phyloP scores from a whole-genome alignment of 2,329 filamentous ascomycete species.

The Venturia nashicola region DNA sequence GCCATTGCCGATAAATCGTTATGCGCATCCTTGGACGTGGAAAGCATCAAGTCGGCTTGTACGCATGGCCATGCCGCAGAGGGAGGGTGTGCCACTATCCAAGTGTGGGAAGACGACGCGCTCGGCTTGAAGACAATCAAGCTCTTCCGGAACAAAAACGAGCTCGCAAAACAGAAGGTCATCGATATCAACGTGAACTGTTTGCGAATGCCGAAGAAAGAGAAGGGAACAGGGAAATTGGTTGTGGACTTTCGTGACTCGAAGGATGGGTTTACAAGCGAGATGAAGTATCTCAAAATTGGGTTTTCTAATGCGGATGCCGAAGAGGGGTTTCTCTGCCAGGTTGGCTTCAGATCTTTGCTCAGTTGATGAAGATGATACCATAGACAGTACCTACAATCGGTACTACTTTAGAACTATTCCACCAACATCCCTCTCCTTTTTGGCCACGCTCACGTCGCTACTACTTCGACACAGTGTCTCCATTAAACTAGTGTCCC shows the following conservation, averaged over 20 bases:
- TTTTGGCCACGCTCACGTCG: too few relatives aligned
- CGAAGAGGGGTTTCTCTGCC: conserved; percentile 3
- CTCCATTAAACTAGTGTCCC: too few relatives aligned
- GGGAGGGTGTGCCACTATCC: conserved; percentile 5
- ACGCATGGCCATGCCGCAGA: conserved; percentile 9
- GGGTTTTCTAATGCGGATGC: conserved; percentile 4
- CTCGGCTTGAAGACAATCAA: not conserved
- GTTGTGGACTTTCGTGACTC: conserved; percentile 5
- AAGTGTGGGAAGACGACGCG: conserved; percentile 6
- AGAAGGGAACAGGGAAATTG: conserved; percentile 4
- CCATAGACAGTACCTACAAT: not conserved
- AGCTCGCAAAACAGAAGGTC: not conserved
- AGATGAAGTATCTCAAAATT: conserved; percentile 10
- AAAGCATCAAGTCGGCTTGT: conserved; percentile 8
- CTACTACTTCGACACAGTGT: too few relatives aligned
- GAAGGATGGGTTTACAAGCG: conserved; percentile 2
- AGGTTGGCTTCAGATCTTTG: conserved; percentile 2
- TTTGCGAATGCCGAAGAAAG: conserved; percentile 3
- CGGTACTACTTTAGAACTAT: not conserved
- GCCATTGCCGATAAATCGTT: conserved; percentile 3
- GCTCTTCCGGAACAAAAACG: conserved; percentile 10
- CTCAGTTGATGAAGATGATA: not conserved
- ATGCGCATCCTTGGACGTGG: conserved; percentile 6
- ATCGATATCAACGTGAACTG: conserved; percentile 5
- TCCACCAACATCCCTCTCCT: not conserved